Evolutionary conservation across 345 rosid species (phyloP), one percentile per base, ranked within the genome.

Genomic region (Acer saccharum): DNA sequence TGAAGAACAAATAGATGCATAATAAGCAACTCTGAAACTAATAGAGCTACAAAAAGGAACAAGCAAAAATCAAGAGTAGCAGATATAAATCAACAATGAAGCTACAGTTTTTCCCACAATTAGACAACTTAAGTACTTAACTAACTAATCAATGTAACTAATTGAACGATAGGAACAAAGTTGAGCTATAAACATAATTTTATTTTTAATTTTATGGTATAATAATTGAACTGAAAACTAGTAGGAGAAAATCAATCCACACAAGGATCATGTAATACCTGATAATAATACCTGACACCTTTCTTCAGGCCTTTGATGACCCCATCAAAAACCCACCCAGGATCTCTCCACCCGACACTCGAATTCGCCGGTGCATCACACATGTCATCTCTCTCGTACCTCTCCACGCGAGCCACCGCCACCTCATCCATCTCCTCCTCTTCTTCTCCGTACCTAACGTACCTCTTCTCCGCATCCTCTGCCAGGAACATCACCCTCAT

Each of bases 321-420:
- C 0, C 79, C 91, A 63, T 91, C 92, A 65, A 92, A 90, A 25
- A 85, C 85, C 98, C 97, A 95, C 27, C 98, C 97, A 7, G 98
- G 97, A 87, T 95, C 98, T 77, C 98, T 92, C 97, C 98, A 93
- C 64, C 95, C 97, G 27, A 84, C n/a, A 1, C 90, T 85, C 2
- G 81, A 39, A 72, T 95, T 95, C 9, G 98, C 98, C 1, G 98
- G 98, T 14, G 81, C 78, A 76, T 93, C 90, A 63, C 98, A 93
- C 97, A 95, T 83, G 57, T 92, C 88, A 63, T 90, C 93, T 76
- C 73, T 85, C 86, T 91, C 97, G 52, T 95, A 95, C 86, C 92
- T 86, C 79, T n/a, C 83, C 76, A 83, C 94, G 81, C 88, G 88
- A 72, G 95, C 87, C 81, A 52, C 81, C 60, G 55, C 81, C 7